These are phyloP conservation scores for Coniosporium apollinis DNA, from an alignment of 495 filamentous ascomycete species.

Conservation along the genomic window DNA sequence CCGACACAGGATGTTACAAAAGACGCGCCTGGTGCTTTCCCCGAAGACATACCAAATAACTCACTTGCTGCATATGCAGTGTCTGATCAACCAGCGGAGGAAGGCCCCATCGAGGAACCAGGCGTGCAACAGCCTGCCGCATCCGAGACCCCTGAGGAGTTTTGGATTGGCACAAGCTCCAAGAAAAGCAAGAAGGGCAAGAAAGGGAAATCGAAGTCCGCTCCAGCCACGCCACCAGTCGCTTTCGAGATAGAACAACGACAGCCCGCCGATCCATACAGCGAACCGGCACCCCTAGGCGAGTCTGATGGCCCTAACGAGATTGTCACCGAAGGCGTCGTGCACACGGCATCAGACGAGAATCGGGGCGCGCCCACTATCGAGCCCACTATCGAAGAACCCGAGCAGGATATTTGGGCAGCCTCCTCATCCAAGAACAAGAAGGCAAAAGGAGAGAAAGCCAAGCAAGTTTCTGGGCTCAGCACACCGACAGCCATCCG, in stretches of 20 bases:
- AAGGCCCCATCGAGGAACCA: too few species aligned
- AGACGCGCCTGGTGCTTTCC: too few species aligned
- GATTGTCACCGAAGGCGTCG: background rate
- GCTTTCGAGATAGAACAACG: too few species aligned
- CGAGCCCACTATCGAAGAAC: background rate
- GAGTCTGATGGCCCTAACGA: background rate
- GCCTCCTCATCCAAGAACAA: slow-evolving; percentile 26
- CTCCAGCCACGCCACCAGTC: background rate
- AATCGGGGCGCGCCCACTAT: background rate
- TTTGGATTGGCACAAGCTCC: too few species aligned
- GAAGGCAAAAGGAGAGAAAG: slow-evolving; percentile 12
- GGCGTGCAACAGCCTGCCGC: too few species aligned
- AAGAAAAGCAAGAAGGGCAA: slow-evolving; percentile 26
- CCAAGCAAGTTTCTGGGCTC: background rate
- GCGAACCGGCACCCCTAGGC: background rate
- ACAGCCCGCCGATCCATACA: background rate
- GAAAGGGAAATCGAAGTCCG: slow-evolving; percentile 14
- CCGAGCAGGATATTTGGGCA: slow-evolving; percentile 6
- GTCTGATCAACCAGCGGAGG: slow-evolving; percentile 1
- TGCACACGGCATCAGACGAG: background rate
- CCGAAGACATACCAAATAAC: too few species aligned
- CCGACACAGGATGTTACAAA: too few species aligned
- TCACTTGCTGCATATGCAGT: too few species aligned
- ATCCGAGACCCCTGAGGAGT: too few species aligned
- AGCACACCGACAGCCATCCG: too few species aligned